Evolutionary conservation across 1,284 basidiomycete genomes (phyloP).

Genomic region (Leccinum pachyderme): DNA sequence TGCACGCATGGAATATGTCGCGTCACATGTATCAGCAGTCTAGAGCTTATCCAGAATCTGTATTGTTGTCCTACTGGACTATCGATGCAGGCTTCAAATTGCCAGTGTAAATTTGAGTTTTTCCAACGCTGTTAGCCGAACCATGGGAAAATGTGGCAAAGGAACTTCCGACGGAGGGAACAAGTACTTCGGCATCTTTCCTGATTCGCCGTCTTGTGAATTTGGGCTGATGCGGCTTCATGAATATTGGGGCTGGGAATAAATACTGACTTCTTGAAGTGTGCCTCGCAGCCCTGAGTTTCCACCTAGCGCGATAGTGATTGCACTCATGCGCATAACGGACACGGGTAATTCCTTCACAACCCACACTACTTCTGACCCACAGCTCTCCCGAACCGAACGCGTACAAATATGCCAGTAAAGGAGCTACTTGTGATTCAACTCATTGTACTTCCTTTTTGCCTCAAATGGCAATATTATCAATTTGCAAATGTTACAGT

Average conservation of each 20-base stretch:
- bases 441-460: neutral
- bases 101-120: neutral
- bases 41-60: too few species aligned
- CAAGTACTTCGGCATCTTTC: neutral
- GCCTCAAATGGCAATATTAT: neutral
- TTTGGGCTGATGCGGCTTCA: neutral
- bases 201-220: constrained; percentile 1
- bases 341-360: neutral
- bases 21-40: too few species aligned
- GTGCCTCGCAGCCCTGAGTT: neutral
- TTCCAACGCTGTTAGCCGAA: neutral
- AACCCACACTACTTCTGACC: neutral
- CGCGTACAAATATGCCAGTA: neutral
- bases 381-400: neutral
- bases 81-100: neutral
- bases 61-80: too few species aligned
- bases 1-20: too few species aligned
- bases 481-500: neutral
- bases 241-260: neutral
- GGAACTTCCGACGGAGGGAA: neutral
- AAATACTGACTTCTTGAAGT: neutral
- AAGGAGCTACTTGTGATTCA: neutral
- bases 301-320: neutral
- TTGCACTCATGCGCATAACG: neutral
- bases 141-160: constrained; percentile 10